Evolutionary conservation across 306 rosid species (phyloP).

Genomic region (Lathyrus sativus): DNA sequence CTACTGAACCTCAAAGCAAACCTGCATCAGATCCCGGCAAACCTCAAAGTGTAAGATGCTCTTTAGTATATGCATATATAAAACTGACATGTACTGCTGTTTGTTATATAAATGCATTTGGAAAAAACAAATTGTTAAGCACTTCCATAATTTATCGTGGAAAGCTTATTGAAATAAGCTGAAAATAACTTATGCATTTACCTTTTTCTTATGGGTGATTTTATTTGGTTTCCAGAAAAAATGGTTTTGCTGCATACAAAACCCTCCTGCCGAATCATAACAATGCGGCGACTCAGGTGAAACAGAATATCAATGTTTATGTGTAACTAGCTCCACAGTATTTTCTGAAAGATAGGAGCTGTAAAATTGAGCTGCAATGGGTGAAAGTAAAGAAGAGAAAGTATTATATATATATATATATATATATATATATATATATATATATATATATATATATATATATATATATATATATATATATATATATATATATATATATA

Average conservation of each 20-base stretch:
- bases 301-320: constrained; percentile 51
- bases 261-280: constrained; percentile 71
- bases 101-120: background rate
- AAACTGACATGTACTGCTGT: background rate
- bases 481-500: too few relatives aligned
- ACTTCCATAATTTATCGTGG: constrained; percentile 1
- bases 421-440: too few relatives aligned
- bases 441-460: too few relatives aligned
- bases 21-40: constrained; percentile 67
- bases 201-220: constrained; percentile 36
- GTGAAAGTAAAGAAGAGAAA: constrained; percentile 60
- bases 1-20: constrained; percentile 54
- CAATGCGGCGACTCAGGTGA: constrained; percentile 36
- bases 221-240: constrained; percentile 71
- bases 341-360: constrained; percentile 63
- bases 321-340: constrained; percentile 63
- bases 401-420: constrained; percentile 66
- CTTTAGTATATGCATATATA: constrained; percentile 8
- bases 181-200: constrained; percentile 1
- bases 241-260: constrained; percentile 97
- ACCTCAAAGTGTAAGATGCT: constrained; percentile 73
- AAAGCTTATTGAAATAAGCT: background rate
- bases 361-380: constrained; percentile 64
- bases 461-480: too few relatives aligned
- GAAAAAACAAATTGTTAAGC: background rate